Evolutionary conservation across 2,329 filamentous ascomycete genomes (phyloP), one percentile per base, ranked within the genome.

Genomic region (Trichoderma endophyticum): DNA sequence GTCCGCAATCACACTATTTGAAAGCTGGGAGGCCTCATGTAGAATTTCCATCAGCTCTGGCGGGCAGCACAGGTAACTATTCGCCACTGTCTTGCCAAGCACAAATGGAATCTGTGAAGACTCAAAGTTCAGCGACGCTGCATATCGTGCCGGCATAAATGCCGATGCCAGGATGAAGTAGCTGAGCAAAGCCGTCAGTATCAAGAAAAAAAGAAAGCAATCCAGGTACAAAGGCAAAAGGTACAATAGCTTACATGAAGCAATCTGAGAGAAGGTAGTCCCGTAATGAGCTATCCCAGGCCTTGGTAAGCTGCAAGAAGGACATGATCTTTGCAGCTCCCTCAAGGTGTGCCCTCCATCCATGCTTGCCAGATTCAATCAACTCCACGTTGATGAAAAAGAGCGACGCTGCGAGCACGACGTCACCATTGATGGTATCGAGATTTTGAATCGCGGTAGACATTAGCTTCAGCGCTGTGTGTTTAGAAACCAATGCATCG

Each of bases 341-440:
- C 65, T 85, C 81, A 26, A 86, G 79, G 71, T 86, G 85, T 15
- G 82, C 81, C 61, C 81, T 83, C 84, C 84, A 86, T 14, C 82
- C 83, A 48, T 84, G 81, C 74, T 82, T 84, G 1, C 84, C 84
- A 15, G 83, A 84, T 77, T 86, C 84, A 65, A 86, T 84, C 62
- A 86, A 78, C 77, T 87, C 83, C 64, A 86, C 79, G 73, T 86
- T 85, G 78, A 87, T 80, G 74, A 86, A 83, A 76, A 86, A 86
- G 21, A 86, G 78, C 3, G 84, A 83, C 0, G 85, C 83, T 1
- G 85, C 83, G 3, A 86, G 79, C 3, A 85, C 78, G 11, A 84
- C 80, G 59, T 84, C 83, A 15, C 79, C 79, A 15, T 80, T 81
- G 2, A 80, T 78, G 3, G 79, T 77, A 11, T 81, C 78, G 11